A percentile compares a stretch with the other conserved stretches of the same genome.
Evolutionary conservation across 371 early-diverging fungal genomes (phyloP).

Genomic region (Rhizomucor pusillus): DNA sequence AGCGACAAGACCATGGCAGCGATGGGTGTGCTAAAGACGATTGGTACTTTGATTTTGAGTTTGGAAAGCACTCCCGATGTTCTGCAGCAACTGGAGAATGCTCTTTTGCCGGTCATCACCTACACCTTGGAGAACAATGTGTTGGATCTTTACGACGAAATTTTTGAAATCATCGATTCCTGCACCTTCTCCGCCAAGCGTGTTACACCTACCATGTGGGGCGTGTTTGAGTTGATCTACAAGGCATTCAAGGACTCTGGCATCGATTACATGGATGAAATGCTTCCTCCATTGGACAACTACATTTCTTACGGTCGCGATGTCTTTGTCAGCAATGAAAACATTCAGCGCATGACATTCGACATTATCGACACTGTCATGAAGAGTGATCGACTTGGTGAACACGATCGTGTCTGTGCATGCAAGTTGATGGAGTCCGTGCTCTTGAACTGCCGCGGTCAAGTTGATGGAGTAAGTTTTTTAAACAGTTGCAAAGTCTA

Average conservation of each 20-base stretch:
- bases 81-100: constrained; percentile 65
- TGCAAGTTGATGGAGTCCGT: constrained; percentile 79
- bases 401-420: constrained; percentile 71
- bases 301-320: constrained; percentile 82
- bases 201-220: constrained; percentile 84
- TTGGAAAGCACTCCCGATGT: constrained; percentile 67
- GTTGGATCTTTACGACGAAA: constrained; percentile 81
- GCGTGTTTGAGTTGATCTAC: constrained; percentile 73
- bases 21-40: constrained; percentile 89
- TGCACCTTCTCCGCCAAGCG: constrained; percentile 76
- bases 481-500: too few species aligned
- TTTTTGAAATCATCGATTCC: constrained; percentile 86
- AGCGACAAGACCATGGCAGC: constrained; percentile 89
- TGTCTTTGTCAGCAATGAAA: constrained; percentile 56
- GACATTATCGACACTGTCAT: constrained; percentile 73
- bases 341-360: constrained; percentile 62
- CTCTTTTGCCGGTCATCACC: constrained; percentile 68
- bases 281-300: constrained; percentile 83
- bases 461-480: constrained; percentile 58
- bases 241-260: constrained; percentile 71
- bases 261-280: constrained; percentile 78
- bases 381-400: constrained; percentile 64
- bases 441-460: constrained; percentile 74
- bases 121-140: constrained; percentile 71
- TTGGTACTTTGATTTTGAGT: constrained; percentile 76